These are phyloP conservation scores for Mucor plumbeus DNA, from an alignment of 371 early-diverging fungal species.

Conservation along the genomic window DNA sequence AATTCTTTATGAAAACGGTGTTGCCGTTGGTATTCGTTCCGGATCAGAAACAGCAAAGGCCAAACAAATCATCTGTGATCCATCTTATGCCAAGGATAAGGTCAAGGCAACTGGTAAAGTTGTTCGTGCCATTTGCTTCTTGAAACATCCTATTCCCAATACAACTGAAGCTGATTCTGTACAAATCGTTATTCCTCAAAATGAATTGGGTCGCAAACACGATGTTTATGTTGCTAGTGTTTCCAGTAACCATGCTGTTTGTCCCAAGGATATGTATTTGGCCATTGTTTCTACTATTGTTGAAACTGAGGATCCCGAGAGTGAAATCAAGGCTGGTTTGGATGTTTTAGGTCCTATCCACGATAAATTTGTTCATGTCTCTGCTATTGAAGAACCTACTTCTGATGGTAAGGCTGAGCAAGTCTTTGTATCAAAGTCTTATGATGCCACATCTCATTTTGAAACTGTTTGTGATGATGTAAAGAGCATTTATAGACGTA, in stretches of 20 bases:
- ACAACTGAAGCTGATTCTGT: conserved; percentile 87
- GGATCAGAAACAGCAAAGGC: conserved; percentile 86
- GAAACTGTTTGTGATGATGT: conserved; percentile 98
- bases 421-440: conserved; percentile 91
- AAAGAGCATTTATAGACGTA: conserved; percentile 88
- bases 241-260: conserved; percentile 88
- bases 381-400: conserved; percentile 84
- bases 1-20: conserved; percentile 85
- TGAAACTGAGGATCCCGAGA: conserved; percentile 88
- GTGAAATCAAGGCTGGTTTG: conserved; percentile 88
- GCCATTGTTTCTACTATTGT: conserved; percentile 97
- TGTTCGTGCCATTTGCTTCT: conserved; percentile 95
- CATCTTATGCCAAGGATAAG: conserved; percentile 87
- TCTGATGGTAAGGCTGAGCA: conserved; percentile 84
- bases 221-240: conserved; percentile 97
- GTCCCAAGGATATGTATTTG: conserved; percentile 84
- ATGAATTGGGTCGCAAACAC: conserved; percentile 89
- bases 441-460: conserved; percentile 99
- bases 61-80: conserved; percentile 93
- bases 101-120: conserved; percentile 83
- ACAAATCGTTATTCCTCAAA: conserved; percentile 97
- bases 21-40: conserved; percentile 87
- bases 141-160: conserved; percentile 92
- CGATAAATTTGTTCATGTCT: conserved; percentile 89
- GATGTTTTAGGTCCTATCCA: conserved; percentile 89